phyloP scores from a whole-genome alignment of 257 asterid species.

The Fraxinus quadrangulata region DNA sequence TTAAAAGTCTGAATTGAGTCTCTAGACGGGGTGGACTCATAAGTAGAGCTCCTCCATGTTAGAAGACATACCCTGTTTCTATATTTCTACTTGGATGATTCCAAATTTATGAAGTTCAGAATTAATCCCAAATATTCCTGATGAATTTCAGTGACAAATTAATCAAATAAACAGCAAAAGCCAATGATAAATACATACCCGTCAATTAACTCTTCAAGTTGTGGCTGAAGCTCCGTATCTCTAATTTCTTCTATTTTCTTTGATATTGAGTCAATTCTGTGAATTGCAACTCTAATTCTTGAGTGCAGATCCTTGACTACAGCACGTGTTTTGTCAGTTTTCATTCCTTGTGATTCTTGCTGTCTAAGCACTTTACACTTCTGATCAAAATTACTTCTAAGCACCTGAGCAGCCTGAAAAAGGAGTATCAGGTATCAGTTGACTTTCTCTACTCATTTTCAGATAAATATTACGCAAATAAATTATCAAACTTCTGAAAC shows the following conservation, averaged over 20 bases:
- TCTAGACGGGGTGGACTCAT: not conserved
- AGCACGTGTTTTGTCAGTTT: conserved; percentile 80
- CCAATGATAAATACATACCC: conserved; percentile 54
- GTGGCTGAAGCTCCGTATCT: conserved; percentile 91
- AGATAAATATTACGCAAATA: not conserved
- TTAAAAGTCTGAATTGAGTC: not conserved
- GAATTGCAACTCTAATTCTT: conserved; percentile 84
- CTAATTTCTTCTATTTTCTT: conserved; percentile 86
- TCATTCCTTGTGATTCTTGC: conserved; percentile 72
- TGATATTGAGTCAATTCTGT: conserved; percentile 77
- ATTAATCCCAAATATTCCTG: not conserved
- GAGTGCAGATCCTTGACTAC: conserved; percentile 90
- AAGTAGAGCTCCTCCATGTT: not conserved
- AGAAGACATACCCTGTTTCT: not conserved
- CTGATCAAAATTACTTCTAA: conserved; percentile 64
- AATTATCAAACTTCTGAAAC: not conserved
- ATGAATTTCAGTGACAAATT: not conserved
- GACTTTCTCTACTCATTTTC: not conserved
- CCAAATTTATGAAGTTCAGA: not conserved
- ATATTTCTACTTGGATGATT: not conserved
- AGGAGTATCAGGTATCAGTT: not conserved
- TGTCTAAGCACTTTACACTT: conserved; percentile 80
- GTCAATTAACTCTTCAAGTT: conserved; percentile 91
- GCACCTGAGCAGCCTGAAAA: conserved; percentile 78
- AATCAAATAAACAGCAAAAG: conserved; percentile 17